These are phyloP conservation scores for Corrigiola litoralis DNA, from an alignment of 179 eudicot genomes.

Conservation along the genomic window DNA sequence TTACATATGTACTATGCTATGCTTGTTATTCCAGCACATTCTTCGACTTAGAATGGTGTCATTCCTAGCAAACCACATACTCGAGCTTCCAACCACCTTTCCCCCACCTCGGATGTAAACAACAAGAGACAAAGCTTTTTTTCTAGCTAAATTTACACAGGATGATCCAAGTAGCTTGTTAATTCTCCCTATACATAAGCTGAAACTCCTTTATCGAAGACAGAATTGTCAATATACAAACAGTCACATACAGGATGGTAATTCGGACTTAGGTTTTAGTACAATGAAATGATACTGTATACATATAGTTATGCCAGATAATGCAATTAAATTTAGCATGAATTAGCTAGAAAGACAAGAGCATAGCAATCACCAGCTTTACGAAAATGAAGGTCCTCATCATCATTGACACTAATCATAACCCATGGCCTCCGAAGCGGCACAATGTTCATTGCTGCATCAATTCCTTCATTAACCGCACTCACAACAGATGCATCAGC, in stretches of 20 bases:
- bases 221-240: background rate
- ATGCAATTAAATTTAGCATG: no score
- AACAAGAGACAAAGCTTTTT: no score
- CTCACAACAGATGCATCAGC: conserved; percentile 83
- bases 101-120: no score
- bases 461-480: conserved; percentile 83
- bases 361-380: conserved; percentile 62
- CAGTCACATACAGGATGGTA: background rate
- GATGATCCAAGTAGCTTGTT: no score
- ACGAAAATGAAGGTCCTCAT: conserved; percentile 91
- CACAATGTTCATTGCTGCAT: conserved; percentile 56
- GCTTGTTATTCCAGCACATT: no score
- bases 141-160: no score
- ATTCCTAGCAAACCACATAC: no score
- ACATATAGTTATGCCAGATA: no score
- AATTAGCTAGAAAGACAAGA: background rate
- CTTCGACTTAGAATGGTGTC: no score
- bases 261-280: background rate
- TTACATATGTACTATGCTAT: no score
- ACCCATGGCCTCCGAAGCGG: conserved; percentile 83
- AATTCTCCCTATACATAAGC: background rate
- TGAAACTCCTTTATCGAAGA: background rate
- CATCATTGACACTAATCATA: conserved; percentile 94
- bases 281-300: no score
- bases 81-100: no score